phyloP scores from a whole-genome alignment of 2,329 filamentous ascomycete genomes.

The Chrysosphaeria jannelii region DNA sequence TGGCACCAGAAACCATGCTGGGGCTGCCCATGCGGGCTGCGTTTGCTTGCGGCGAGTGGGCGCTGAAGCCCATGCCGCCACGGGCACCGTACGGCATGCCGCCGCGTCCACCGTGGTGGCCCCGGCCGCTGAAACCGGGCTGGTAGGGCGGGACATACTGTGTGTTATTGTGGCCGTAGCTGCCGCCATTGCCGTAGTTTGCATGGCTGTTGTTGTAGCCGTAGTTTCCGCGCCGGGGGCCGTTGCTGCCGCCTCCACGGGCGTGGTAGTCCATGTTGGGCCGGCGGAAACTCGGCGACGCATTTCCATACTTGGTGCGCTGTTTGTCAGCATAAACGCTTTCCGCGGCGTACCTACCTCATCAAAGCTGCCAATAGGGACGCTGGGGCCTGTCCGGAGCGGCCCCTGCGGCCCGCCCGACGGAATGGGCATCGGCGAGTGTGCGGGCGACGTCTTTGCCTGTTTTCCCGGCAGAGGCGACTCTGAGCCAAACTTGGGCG shows the following conservation, averaged over 20 bases:
- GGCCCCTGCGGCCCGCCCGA: too few relatives aligned
- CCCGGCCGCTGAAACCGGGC: constrained; percentile 11
- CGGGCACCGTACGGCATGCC: constrained; percentile 18
- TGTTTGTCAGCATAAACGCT: too few relatives aligned
- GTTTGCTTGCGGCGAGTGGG: constrained; percentile 33
- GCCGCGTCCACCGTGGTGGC: constrained; percentile 16
- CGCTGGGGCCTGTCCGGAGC: too few relatives aligned
- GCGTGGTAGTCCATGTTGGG: constrained; percentile 34
- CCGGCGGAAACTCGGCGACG: constrained; percentile 26
- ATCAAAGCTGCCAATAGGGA: constrained; percentile 27
- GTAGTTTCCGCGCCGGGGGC: constrained; percentile 18
- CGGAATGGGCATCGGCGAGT: constrained; percentile 80
- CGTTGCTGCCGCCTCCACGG: constrained; percentile 26
- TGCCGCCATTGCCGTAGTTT: too few relatives aligned
- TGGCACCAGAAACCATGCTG: constrained; percentile 27
- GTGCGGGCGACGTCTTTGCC: constrained; percentile 52
- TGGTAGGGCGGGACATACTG: constrained; percentile 14
- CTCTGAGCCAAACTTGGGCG: constrained; percentile 54
- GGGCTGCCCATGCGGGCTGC: constrained; percentile 28
- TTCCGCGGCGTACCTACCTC: constrained; percentile 26
- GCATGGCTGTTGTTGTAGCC: constrained; percentile 14
- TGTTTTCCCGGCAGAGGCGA: constrained; percentile 35
- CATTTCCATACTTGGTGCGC: too few relatives aligned
- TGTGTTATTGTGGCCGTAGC: constrained; percentile 16
- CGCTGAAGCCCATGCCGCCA: constrained; percentile 13